Percentiles rank a stretch among this genome's conserved stretches.
These are phyloP conservation scores for Penstemon newberryi DNA, from an alignment of 257 asterid species.

Conservation along the genomic window DNA sequence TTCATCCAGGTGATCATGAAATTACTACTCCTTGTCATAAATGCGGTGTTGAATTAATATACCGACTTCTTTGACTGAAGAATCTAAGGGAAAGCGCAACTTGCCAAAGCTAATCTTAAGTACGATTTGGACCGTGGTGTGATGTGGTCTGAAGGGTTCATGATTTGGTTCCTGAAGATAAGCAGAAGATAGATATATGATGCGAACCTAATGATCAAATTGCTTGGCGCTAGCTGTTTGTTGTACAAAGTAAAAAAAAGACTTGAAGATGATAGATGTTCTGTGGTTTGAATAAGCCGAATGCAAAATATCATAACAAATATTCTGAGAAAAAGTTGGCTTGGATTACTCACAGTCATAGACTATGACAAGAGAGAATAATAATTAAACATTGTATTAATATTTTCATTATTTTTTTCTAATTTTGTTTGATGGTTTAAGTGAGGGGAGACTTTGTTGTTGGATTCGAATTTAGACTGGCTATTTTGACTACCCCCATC, in stretches of 20 bases:
- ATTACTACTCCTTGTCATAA: background rate
- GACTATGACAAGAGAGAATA: constrained; percentile 12
- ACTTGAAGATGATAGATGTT: constrained; percentile 11
- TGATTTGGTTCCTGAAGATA: constrained; percentile 29
- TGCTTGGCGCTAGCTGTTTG: constrained; percentile 18
- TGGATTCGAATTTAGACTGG: too few relatives aligned
- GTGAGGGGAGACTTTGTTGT: too few relatives aligned
- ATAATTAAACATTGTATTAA: background rate
- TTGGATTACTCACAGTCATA: background rate
- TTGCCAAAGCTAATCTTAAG: constrained; percentile 5
- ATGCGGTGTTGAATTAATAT: background rate
- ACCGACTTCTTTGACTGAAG: background rate
- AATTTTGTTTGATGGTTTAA: too few relatives aligned
- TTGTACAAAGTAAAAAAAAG: constrained; percentile 4
- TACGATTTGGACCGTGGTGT: background rate
- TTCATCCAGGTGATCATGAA: background rate
- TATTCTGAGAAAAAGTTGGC: constrained; percentile 26
- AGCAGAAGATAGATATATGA: constrained; percentile 15
- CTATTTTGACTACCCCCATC: too few relatives aligned
- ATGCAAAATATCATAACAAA: constrained; percentile 23
- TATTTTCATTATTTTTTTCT: too few relatives aligned
- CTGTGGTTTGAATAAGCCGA: constrained; percentile 26
- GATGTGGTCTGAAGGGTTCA: constrained; percentile 15
- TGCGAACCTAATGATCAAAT: constrained; percentile 16
- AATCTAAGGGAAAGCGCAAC: constrained; percentile 23